Evolutionary conservation across 129 eudicot genomes (phyloP).

Genomic region (Lactuca sativa): DNA sequence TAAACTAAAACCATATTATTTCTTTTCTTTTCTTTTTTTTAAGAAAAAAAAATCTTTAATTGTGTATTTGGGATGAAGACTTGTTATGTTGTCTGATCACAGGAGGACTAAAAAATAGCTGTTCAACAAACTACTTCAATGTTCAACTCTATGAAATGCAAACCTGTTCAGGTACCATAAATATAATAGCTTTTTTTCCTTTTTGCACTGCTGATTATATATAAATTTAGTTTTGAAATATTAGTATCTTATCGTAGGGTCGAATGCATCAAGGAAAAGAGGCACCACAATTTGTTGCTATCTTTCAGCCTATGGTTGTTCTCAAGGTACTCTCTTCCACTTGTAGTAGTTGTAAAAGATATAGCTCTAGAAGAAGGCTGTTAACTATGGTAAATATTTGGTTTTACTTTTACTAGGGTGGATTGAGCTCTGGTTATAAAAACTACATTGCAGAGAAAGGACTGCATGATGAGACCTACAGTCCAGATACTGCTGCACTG

Average conservation of each 20-base stretch:
- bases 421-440: slow-evolving; percentile 91
- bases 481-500: slow-evolving; percentile 68
- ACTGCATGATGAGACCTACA: slow-evolving; percentile 81
- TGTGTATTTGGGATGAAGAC: neutral
- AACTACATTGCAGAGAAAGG: slow-evolving; percentile 79
- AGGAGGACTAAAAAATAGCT: slow-evolving; percentile 82
- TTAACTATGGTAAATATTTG: slow-evolving; percentile 3
- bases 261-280: slow-evolving; percentile 92
- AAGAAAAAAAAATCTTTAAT: too few species aligned
- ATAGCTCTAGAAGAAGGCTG: neutral
- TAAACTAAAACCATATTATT: slow-evolving; percentile 17
- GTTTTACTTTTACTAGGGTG: slow-evolving; percentile 53
- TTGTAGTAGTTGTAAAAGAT: neutral
- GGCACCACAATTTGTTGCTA: slow-evolving; percentile 92
- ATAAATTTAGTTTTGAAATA: slow-evolving; percentile 3
- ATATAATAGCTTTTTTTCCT: neutral
- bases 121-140: slow-evolving; percentile 60
- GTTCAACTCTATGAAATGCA: slow-evolving; percentile 83
- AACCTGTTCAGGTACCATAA: slow-evolving; percentile 63
- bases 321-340: slow-evolving; percentile 60
- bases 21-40: too few species aligned
- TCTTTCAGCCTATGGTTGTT: slow-evolving; percentile 91
- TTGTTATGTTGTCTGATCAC: slow-evolving; percentile 12
- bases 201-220: neutral
- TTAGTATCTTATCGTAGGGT: slow-evolving; percentile 53